phyloP scores from a whole-genome alignment of 2,329 filamentous ascomycete genomes.

The Xylariaceae sp. region DNA sequence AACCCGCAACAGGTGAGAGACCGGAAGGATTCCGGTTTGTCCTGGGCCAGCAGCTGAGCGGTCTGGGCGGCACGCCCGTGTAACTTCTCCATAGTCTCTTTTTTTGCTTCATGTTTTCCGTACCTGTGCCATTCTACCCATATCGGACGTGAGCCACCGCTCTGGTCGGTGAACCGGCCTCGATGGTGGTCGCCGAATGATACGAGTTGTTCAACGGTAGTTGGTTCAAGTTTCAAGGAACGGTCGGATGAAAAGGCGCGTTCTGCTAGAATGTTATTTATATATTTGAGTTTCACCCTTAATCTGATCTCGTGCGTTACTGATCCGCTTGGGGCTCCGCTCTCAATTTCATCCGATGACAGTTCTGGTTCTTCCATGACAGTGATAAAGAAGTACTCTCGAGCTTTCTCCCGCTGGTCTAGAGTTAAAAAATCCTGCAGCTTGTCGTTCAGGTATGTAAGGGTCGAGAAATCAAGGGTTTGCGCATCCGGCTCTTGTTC shows the following conservation, averaged over 20 bases:
- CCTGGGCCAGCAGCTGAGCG: not conserved
- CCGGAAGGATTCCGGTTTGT: constrained; percentile 10
- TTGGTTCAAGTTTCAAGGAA: not conserved
- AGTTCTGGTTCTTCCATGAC: not conserved
- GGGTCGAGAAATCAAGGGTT: not conserved
- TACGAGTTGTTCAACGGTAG: not conserved
- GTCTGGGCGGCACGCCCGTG: constrained; percentile 4
- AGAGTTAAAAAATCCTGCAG: not conserved
- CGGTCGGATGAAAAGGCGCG: not conserved
- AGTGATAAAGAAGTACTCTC: constrained; percentile 10
- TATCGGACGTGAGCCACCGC: not conserved
- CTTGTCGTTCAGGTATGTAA: not conserved
- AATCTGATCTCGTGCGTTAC: constrained; percentile 7
- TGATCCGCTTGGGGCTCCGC: not conserved
- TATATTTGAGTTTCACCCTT: constrained; percentile 9
- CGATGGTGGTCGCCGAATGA: constrained; percentile 7
- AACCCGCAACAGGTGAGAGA: constrained; percentile 8
- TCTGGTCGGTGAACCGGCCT: not conserved
- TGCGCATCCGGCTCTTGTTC: not conserved
- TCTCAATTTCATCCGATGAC: not conserved
- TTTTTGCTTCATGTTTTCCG: not conserved
- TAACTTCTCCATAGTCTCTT: constrained; percentile 1
- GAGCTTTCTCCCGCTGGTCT: not conserved
- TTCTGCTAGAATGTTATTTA: constrained; percentile 7
- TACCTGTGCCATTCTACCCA: constrained; percentile 18